These are phyloP conservation scores for Tausonia pullulans DNA, from an alignment of 1,284 basidiomycete genomes.

Conservation along the genomic window DNA sequence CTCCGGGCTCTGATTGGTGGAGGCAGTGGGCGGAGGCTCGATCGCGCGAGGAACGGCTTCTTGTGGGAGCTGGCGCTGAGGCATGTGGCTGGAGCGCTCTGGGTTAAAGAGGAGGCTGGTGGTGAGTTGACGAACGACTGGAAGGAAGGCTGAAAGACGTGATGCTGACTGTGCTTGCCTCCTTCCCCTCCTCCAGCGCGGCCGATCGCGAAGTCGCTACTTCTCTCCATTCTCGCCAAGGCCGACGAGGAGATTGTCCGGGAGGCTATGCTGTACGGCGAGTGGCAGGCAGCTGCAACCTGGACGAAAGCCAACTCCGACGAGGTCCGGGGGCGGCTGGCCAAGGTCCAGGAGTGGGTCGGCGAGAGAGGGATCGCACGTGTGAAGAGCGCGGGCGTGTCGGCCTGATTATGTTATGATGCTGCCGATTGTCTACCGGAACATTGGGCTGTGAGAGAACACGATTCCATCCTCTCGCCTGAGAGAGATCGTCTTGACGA, in stretches of 20 bases:
- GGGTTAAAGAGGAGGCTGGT: slow-evolving; percentile 33
- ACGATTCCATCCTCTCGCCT: too few species aligned
- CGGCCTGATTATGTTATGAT: too few species aligned
- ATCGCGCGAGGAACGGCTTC: slow-evolving; percentile 40
- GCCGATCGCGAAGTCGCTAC: background rate
- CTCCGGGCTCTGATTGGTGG: slow-evolving; percentile 29
- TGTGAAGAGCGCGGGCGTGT: too few species aligned
- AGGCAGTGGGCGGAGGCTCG: slow-evolving; percentile 15
- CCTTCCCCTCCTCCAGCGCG: background rate
- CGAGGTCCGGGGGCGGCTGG: background rate
- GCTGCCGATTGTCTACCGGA: too few species aligned
- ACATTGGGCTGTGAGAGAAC: too few species aligned
- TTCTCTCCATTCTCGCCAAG: background rate
- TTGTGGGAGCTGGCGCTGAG: slow-evolving; percentile 61
- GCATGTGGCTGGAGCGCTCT: slow-evolving; percentile 64
- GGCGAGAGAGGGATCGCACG: background rate
- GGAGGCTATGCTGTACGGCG: background rate
- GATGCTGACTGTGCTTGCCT: background rate
- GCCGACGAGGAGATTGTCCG: background rate
- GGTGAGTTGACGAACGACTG: too few species aligned
- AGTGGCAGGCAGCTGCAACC: background rate
- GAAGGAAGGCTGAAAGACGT: too few species aligned
- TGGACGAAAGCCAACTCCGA: background rate
- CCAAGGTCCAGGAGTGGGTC: background rate
- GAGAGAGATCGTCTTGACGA: too few species aligned